Evolutionary conservation across 1,284 basidiomycete species (phyloP).

Genomic region (Garcileccinum viscosum): DNA sequence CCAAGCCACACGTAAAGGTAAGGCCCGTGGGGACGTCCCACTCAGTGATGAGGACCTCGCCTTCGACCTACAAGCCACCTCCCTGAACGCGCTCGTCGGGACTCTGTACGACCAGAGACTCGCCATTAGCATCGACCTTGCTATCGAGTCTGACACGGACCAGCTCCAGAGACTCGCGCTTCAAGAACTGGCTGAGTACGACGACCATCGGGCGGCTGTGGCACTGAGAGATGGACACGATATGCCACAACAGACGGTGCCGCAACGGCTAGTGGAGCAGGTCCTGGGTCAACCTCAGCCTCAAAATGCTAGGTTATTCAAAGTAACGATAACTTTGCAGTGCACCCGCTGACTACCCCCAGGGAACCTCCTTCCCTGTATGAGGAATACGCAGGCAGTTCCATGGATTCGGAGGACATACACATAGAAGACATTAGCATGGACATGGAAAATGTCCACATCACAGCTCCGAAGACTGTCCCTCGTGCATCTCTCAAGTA

Average conservation of each 20-base stretch:
- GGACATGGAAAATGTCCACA: conserved; percentile 6
- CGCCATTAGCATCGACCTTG: conserved; percentile 46
- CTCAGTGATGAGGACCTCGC: conserved; percentile 57
- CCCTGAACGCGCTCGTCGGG: conserved; percentile 41
- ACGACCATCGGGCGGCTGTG: conserved; percentile 32
- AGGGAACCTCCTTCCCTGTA: not conserved
- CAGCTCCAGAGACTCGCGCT: conserved; percentile 7
- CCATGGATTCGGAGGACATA: not conserved
- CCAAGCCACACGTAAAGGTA: conserved; percentile 46
- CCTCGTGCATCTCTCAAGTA: conserved; percentile 6
- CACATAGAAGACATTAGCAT: not conserved
- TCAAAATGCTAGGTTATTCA: conserved; percentile 9
- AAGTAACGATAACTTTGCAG: not conserved
- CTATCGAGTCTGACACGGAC: conserved; percentile 21
- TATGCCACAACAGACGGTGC: conserved; percentile 30
- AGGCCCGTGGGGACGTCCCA: conserved; percentile 37
- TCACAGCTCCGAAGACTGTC: not conserved
- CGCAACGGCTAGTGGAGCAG: conserved; percentile 28
- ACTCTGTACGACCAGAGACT: conserved; percentile 43
- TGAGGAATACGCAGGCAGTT: not conserved
- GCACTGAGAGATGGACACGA: conserved; percentile 22
- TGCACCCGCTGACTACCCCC: conserved; percentile 14
- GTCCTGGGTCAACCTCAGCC: not conserved
- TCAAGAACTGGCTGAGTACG: conserved; percentile 23
- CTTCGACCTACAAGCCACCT: conserved; percentile 49